phyloP scores from a whole-genome alignment of 129 eudicot species.

The Dittrichia graveolens region DNA sequence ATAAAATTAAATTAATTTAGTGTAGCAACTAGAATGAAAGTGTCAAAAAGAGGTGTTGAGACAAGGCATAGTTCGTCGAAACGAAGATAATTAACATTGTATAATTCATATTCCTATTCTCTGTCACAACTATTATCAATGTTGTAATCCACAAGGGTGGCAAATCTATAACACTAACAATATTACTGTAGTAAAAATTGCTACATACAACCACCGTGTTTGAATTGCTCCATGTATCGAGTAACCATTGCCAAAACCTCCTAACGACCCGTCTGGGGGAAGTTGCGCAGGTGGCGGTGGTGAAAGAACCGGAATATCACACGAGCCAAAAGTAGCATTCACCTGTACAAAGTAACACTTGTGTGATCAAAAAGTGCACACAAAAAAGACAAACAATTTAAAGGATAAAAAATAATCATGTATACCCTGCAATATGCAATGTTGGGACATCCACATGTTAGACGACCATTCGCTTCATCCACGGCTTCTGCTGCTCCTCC shows the following conservation, averaged over 20 bases:
- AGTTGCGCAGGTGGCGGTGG: constrained; percentile 89
- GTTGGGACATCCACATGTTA: constrained; percentile 79
- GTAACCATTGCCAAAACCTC: constrained; percentile 23
- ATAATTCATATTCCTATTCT: too few species aligned
- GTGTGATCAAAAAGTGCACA: not conserved
- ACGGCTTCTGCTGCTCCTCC: constrained; percentile 96
- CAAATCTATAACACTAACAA: constrained; percentile 11
- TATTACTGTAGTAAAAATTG: constrained; percentile 3
- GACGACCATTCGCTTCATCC: constrained; percentile 79
- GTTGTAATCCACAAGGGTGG: too few species aligned
- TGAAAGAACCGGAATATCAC: constrained; percentile 61
- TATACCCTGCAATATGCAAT: constrained; percentile 87
- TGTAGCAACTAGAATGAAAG: too few species aligned
- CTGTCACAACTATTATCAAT: too few species aligned
- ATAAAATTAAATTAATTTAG: too few species aligned
- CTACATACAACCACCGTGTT: constrained; percentile 19
- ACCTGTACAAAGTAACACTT: constrained; percentile 30
- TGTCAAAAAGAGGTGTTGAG: too few species aligned
- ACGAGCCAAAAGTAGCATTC: constrained; percentile 72
- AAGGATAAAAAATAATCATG: not conserved
- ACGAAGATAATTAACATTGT: too few species aligned
- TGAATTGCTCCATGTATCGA: constrained; percentile 2
- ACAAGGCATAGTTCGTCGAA: too few species aligned
- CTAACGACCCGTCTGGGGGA: constrained; percentile 26
- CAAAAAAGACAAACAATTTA: not conserved